A percentile compares a stretch with the other conserved stretches of the same genome.
Evolutionary conservation across 208 protist species (phyloP).

Genomic region (Acanthamoeba castellanii): DNA sequence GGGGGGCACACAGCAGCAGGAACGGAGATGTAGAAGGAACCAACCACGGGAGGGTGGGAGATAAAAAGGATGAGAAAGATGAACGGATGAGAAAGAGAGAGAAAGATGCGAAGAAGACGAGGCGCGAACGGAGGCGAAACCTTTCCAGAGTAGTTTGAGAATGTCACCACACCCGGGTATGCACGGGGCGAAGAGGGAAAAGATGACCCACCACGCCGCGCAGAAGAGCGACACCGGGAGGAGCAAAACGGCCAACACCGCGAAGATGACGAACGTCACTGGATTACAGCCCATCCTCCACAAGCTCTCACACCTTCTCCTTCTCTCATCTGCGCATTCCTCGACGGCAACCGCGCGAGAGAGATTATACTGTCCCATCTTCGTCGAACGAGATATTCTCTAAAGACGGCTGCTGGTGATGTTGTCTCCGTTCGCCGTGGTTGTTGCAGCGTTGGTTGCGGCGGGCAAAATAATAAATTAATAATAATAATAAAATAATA

Average conservation of each 20-base stretch:
- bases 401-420: too few species aligned
- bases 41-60: background rate
- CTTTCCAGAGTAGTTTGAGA: background rate
- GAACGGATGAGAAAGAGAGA: background rate
- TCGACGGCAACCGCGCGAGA: too few species aligned
- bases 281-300: background rate
- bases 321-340: background rate
- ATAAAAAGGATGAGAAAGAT: background rate
- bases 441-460: too few species aligned
- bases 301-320: background rate
- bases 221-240: slow-evolving; percentile 13
- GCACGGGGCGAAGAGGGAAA: slow-evolving; percentile 23
- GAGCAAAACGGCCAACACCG: background rate
- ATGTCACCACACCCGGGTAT: slow-evolving; percentile 5
- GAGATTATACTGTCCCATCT: too few species aligned
- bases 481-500: background rate
- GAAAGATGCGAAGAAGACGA: background rate
- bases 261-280: slow-evolving; percentile 1
- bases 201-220: slow-evolving; percentile 31
- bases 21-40: background rate
- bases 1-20: background rate
- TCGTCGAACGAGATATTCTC: too few species aligned
- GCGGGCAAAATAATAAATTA: background rate
- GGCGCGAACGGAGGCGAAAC: too few species aligned
- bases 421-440: too few species aligned